These are phyloP conservation scores for Paecilomyces variotii DNA, from an alignment of 2,329 filamentous ascomycete genomes.

Conservation along the genomic window DNA sequence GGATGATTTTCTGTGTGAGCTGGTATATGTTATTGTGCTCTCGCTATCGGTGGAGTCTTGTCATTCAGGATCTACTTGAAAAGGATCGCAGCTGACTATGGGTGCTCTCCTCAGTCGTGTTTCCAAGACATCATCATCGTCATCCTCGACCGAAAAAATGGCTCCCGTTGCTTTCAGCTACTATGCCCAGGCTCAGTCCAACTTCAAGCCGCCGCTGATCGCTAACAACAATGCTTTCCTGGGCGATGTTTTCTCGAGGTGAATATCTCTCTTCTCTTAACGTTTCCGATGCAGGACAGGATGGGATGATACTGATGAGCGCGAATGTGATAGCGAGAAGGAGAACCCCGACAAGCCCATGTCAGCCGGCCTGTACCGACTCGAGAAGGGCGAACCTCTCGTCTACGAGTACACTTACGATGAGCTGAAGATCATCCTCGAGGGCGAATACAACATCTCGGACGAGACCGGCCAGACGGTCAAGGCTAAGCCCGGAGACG, in stretches of 20 bases:
- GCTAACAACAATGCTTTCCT: slow-evolving; percentile 62
- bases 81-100: neutral
- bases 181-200: slow-evolving; percentile 50
- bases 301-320: neutral
- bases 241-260: slow-evolving; percentile 54
- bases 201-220: slow-evolving; percentile 57
- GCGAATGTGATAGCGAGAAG: slow-evolving; percentile 36
- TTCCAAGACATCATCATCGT: neutral
- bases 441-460: slow-evolving; percentile 57
- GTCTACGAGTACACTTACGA: slow-evolving; percentile 64
- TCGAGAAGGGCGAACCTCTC: slow-evolving; percentile 59
- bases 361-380: slow-evolving; percentile 56
- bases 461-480: slow-evolving; percentile 56
- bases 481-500: slow-evolving; percentile 53
- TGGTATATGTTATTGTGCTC: too few relatives aligned
- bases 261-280: slow-evolving; percentile 1
- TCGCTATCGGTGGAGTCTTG: too few relatives aligned
- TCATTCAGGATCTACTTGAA: neutral
- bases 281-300: neutral
- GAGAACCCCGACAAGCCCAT: slow-evolving; percentile 52
- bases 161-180: slow-evolving; percentile 37
- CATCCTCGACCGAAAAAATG: slow-evolving; percentile 4
- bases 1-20: neutral
- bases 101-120: neutral
- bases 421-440: slow-evolving; percentile 67